A percentile compares a stretch with the other conserved stretches of the same genome.
Conservation (phyloP, 139 green algal genomes). For the Asterochloris erici region DNA sequence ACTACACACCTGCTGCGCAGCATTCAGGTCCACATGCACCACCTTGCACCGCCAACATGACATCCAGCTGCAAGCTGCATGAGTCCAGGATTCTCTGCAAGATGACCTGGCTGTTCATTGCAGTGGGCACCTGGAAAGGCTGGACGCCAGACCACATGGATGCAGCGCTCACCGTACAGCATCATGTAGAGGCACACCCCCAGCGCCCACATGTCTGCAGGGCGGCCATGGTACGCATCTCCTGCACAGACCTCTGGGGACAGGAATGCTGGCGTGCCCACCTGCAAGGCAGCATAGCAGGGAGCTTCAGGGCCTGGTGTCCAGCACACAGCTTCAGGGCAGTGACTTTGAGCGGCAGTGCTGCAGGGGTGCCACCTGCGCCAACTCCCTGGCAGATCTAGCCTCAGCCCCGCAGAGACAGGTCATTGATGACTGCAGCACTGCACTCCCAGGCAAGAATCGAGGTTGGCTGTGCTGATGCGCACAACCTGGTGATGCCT, state of each 20-base stretch:
- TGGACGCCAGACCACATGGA: neutral
- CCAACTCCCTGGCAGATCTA: too few relatives aligned
- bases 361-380: constrained; percentile 48
- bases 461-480: too few relatives aligned
- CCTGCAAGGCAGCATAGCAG: constrained; percentile 10
- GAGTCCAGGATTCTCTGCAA: too few relatives aligned
- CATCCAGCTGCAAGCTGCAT: too few relatives aligned
- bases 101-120: neutral
- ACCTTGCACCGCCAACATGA: too few relatives aligned
- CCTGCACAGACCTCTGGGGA: constrained; percentile 54
- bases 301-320: constrained; percentile 21
- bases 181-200: constrained; percentile 81
- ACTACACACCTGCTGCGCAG: too few relatives aligned
- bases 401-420: too few relatives aligned
- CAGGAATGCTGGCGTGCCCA: constrained; percentile 71
- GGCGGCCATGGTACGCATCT: constrained; percentile 35
- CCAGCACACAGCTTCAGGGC: constrained; percentile 18
- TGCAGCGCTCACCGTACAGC: constrained; percentile 51
- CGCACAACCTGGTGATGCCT: too few relatives aligned
- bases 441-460: too few relatives aligned
- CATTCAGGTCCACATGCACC: too few relatives aligned
- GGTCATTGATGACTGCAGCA: too few relatives aligned
- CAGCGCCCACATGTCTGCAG: constrained; percentile 80
- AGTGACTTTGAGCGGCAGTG: constrained; percentile 31
- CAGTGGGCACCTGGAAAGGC: neutral